Evolutionary conservation across 805 yeast species (phyloP).

Genomic region (Starmerella lactis-condensi): DNA sequence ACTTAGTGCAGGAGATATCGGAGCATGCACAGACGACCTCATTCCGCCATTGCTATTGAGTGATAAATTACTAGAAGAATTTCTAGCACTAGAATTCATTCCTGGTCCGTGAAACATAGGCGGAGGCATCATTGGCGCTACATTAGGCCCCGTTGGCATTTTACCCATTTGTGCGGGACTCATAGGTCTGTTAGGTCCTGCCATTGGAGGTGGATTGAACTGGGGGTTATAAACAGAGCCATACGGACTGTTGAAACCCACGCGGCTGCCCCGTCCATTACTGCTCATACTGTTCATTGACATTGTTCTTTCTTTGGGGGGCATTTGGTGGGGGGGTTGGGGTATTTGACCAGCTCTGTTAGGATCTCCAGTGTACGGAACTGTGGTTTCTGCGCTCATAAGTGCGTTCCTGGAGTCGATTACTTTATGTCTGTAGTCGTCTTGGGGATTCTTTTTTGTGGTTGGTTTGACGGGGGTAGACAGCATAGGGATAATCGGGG

Average conservation of each 20-base stretch:
- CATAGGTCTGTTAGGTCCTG: background rate
- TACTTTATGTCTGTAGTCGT: conserved; percentile 18
- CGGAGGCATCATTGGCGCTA: too few relatives aligned
- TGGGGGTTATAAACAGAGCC: background rate
- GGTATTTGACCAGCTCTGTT: conserved; percentile 1
- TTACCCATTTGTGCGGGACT: background rate
- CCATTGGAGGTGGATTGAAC: background rate
- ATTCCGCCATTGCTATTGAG: too few relatives aligned
- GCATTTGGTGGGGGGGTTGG: background rate
- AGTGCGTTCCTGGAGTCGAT: conserved; percentile 16
- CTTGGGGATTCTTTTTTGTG: conserved; percentile 6
- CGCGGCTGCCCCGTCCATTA: background rate
- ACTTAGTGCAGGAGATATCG: too few relatives aligned
- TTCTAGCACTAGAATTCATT: too few relatives aligned
- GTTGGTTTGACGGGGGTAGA: conserved; percentile 7
- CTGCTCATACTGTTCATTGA: conserved; percentile 6
- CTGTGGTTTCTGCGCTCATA: conserved; percentile 13
- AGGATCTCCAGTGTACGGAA: conserved; percentile 12
- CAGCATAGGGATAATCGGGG: conserved; percentile 23
- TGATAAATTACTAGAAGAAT: too few relatives aligned
- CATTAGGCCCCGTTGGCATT: too few relatives aligned
- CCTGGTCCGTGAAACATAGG: too few relatives aligned
- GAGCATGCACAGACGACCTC: too few relatives aligned
- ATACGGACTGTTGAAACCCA: background rate
- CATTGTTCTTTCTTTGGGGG: conserved; percentile 7